Base-by-base conservation (phyloP, 2,329 filamentous ascomycete species). In the Aspergillus unguis region DNA sequence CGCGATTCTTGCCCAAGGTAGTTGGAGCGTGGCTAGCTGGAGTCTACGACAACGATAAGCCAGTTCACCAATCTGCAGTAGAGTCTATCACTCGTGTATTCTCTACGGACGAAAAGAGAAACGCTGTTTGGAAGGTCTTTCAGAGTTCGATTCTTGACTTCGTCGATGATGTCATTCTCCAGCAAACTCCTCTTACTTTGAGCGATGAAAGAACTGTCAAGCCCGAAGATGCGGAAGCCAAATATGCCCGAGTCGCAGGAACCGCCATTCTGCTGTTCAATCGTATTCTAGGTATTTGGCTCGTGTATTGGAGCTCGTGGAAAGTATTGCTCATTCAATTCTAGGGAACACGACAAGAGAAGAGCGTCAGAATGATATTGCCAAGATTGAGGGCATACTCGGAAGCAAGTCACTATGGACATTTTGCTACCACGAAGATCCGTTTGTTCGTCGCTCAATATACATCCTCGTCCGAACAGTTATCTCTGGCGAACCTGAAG, bases 11-110 rank as follows among this genome's bases (percentile, higher is more conserved):
- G 56, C 85, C 90, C 9, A 85, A 82, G 54, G 78, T 95, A 33
- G 85, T 95, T 42, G 91, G 88, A 7, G 81, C 90, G n/a, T 99
- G 95, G 94, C 80, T 97, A 9, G 88, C 89, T 6, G 94, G 92
- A 1, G 82, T 87, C 1, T 95, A 91, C 66, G 94, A 99, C 69
- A 87, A 83, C 59, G 92, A 99, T 66, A 84, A 85, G 50, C 80
- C 80, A 17, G 90, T 91, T 10, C 80, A 87, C 6, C 84, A 85
- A 52, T 84, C 89, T n/a, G 91, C 92, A 2, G 80, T 82, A 53
- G 86, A 92, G 42, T 88, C 92, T 0, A 77, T 96, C 17, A 80
- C 82, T 0, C 81, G 81, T 2, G 88, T 96, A 37, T 86, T 97
- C 50, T 81, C 82, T 23, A 90, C 87, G 0, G 82, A 88, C 17